phyloP scores from a whole-genome alignment of 2,329 filamentous ascomycete genomes.

The Arthrobotrys musiformis region DNA sequence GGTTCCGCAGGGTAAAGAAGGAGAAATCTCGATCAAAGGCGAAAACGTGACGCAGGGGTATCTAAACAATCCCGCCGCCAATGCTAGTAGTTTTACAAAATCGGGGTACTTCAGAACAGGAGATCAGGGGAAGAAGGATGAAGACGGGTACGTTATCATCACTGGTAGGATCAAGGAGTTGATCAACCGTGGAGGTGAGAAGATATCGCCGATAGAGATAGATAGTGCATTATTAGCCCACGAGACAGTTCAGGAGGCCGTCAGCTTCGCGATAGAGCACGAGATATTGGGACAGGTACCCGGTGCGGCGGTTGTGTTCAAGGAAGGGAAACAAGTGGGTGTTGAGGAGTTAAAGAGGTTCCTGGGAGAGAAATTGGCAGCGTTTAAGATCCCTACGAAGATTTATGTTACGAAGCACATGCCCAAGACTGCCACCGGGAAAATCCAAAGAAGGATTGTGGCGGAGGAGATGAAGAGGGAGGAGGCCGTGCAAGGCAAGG shows the following conservation, averaged over 20 bases:
- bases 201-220: constrained; percentile 87
- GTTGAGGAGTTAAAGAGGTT: constrained; percentile 74
- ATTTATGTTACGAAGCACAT: constrained; percentile 84
- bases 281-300: constrained; percentile 86
- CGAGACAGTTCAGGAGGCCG: constrained; percentile 78
- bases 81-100: constrained; percentile 76
- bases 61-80: constrained; percentile 82
- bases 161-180: constrained; percentile 93
- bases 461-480: constrained; percentile 84
- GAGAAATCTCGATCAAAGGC: constrained; percentile 83
- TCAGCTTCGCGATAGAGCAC: constrained; percentile 84
- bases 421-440: constrained; percentile 92
- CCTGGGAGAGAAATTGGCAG: constrained; percentile 76
- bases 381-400: constrained; percentile 88
- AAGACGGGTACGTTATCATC: constrained; percentile 84
- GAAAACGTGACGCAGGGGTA: constrained; percentile 87
- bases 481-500: constrained; percentile 65
- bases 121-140: constrained; percentile 83
- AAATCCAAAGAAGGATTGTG: constrained; percentile 87
- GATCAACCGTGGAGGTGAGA: constrained; percentile 90
- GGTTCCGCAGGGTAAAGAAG: constrained; percentile 76
- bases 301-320: constrained; percentile 79
- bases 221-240: constrained; percentile 84
- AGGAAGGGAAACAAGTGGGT: constrained; percentile 70
- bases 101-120: constrained; percentile 88